phyloP scores from a whole-genome alignment of 192 early-diverging fungal species.

The Borealophlyctis nickersoniae region DNA sequence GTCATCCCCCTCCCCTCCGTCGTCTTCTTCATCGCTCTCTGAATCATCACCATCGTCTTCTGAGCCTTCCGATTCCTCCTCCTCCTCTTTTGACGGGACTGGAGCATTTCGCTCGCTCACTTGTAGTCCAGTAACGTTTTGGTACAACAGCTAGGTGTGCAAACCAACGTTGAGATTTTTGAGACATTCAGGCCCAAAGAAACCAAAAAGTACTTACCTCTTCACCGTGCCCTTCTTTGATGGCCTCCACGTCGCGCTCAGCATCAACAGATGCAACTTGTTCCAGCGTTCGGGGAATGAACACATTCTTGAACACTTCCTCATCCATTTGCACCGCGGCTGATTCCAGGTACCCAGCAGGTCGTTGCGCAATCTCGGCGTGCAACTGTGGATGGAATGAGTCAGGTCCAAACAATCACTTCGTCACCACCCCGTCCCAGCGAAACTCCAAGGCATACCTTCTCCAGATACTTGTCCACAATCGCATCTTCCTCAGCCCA shows the following conservation, averaged over 20 bases:
- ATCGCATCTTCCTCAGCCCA: constrained; percentile 46
- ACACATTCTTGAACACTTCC: constrained; percentile 86
- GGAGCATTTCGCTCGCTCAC: not conserved
- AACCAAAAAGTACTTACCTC: constrained; percentile 46
- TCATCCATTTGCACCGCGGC: constrained; percentile 62
- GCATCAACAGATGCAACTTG: constrained; percentile 85
- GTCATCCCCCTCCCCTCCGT: constrained; percentile 38
- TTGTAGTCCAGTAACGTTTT: constrained; percentile 23
- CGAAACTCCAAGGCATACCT: constrained; percentile 40
- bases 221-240: constrained; percentile 69
- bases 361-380: constrained; percentile 28
- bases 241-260: constrained; percentile 74
- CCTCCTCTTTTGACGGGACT: constrained; percentile 1
- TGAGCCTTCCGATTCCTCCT: not conserved
- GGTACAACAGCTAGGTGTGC: constrained; percentile 18
- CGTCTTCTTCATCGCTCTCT: constrained; percentile 43
- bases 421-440: no score
- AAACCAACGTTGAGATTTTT: not conserved
- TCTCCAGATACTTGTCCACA: constrained; percentile 67
- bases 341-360: constrained; percentile 28
- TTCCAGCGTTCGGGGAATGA: constrained; percentile 86
- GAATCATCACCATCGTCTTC: constrained; percentile 33
- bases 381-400: constrained; percentile 26
- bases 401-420: constrained; percentile 2
- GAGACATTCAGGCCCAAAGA: not conserved